Conservation (phyloP, 1,139 yeast genomes). For the Kurtzmaniella quercitrusa region DNA sequence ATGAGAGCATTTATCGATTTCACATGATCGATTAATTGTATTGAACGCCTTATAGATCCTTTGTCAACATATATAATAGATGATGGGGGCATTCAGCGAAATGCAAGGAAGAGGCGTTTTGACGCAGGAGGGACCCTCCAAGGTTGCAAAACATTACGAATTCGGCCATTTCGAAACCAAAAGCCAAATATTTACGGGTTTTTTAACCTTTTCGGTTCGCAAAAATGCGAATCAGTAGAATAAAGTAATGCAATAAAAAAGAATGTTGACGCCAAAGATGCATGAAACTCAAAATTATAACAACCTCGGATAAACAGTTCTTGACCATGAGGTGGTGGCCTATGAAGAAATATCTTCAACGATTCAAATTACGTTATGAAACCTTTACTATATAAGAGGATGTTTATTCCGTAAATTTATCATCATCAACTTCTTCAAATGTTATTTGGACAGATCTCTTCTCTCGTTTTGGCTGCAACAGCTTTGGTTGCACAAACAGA, state of each 20-base stretch:
- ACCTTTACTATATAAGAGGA: no score
- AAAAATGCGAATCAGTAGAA: not conserved
- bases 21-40: not conserved
- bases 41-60: no score
- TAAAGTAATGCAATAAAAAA: not conserved
- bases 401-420: no score
- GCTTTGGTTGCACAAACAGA: slow-evolving; percentile 2
- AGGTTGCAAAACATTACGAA: not conserved
- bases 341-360: no score
- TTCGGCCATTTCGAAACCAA: not conserved
- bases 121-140: not conserved
- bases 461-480: slow-evolving; percentile 1
- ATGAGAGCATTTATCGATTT: no score
- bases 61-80: not conserved
- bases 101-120: not conserved
- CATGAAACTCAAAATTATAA: not conserved
- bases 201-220: not conserved
- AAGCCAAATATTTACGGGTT: not conserved
- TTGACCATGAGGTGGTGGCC: not conserved
- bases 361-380: no score
- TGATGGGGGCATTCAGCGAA: not conserved
- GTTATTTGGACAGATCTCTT: slow-evolving; percentile 1
- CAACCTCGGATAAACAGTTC: not conserved
- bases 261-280: not conserved
- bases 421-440: not conserved